These are phyloP conservation scores for Glutinoglossum americanum DNA, from an alignment of 495 filamentous ascomycete genomes.

Conservation along the genomic window DNA sequence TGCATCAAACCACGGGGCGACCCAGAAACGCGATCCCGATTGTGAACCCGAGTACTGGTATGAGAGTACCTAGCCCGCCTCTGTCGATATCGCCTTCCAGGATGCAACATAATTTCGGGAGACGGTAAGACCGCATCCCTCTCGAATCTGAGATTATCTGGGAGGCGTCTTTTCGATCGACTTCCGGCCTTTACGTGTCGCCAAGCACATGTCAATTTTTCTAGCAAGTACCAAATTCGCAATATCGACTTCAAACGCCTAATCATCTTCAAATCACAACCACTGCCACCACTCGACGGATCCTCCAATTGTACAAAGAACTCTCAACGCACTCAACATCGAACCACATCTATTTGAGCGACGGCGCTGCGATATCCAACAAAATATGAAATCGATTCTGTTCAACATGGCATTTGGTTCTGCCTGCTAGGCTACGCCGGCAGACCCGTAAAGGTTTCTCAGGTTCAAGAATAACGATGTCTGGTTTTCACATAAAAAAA, in stretches of 20 bases:
- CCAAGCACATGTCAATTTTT: not conserved
- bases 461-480: not conserved
- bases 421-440: not conserved
- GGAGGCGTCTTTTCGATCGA: not conserved
- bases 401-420: constrained; percentile 3
- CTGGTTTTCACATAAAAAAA: not conserved
- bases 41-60: constrained; percentile 84
- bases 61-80: constrained; percentile 75
- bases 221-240: constrained; percentile 1
- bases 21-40: constrained; percentile 94
- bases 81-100: constrained; percentile 70
- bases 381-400: constrained; percentile 2
- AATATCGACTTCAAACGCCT: not conserved
- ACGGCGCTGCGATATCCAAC: constrained; percentile 3
- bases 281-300: not conserved
- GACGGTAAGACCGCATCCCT: constrained; percentile 26
- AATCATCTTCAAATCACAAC: constrained; percentile 1
- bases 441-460: not conserved
- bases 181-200: not conserved
- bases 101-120: constrained; percentile 43
- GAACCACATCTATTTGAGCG: constrained; percentile 5
- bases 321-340: not conserved
- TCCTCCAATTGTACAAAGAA: constrained; percentile 1
- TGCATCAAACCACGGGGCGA: constrained; percentile 76
- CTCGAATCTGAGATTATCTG: constrained; percentile 1